Evolutionary conservation across 192 early-diverging fungal species (phyloP), one percentile per base, ranked within the genome.

Genomic region (Coemansia aciculifera): DNA sequence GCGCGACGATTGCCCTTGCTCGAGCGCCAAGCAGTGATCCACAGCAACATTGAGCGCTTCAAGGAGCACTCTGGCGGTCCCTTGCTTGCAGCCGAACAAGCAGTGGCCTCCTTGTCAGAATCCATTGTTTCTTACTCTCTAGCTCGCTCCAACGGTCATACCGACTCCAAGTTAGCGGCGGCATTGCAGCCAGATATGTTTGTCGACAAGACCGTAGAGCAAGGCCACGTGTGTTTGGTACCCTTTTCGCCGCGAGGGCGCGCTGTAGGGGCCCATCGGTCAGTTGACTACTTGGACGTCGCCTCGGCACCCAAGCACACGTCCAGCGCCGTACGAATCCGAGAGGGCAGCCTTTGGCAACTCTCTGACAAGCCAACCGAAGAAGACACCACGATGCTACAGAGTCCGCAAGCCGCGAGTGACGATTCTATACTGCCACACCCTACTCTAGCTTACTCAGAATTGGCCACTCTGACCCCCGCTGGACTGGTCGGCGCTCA

Each of bases 11-110:
- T 82, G 63, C 69, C 73, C 5, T 44, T 80, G 42, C 84, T 78
- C 8, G 85, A 78, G 56, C 75, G 77, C 60, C 79, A 84, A 64
- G 73, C 79, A 0, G 75, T 63, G 4, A 83, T 85, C 63, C 79
- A 80, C 60, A 73, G 79, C 54, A 74, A 38, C 57, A 70, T 72
- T 5, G 73, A 71, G 64, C 68, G 63, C 36, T 70, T 77, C 62
- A 74, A 71, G 63, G 76, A 81, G 75, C 66, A 48, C 40, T 68
- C 64, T 8, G 59, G 39, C 8, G 32, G 19, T 17, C 34, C 63
- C 11, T 27, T 34, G 24, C 10, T 57, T n/a, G 44, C 68, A 12
- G 40, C 43, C 1, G 64, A 40, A 4, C 23, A 48, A 39, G 32
- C 43, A 13, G 40, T 54, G 34, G 65, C 61, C 34, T 57, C 54